Base-by-base conservation (phyloP, 2,329 filamentous ascomycete species). In the Colletotrichum abscissum region DNA sequence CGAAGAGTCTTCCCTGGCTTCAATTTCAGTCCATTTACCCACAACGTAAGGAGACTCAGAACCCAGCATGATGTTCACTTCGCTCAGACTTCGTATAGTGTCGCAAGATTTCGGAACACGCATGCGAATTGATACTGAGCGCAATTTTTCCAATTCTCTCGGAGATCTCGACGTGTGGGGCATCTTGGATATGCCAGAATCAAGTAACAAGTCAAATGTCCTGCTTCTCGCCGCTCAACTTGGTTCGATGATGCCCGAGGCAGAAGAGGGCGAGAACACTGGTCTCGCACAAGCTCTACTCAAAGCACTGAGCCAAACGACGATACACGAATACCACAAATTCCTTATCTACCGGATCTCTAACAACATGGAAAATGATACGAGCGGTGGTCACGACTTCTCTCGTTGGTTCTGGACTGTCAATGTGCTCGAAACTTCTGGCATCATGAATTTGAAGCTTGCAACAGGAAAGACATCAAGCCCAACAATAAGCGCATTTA, bases 241-340 rank as follows among this genome's bases (percentile, higher is more conserved):
- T 7, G 57, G 30, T 22, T 56, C 56, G 3, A 9, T 63, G 1
- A 72, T 72, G 33, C 69, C 63, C 5, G 63, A 72, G 16, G 19
- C 56, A 14, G 14, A 42, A 12, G 33, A 67, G 9, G 26, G 28
- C 14, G 63, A 67, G 35, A 62, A 62, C 8, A 5, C 11, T 5
- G 24, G n/a, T n/a, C 46, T 56, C 3, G 57, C 63, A 8, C 33
- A 35, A 19, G 11, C 33, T n/a, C 11, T 63, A 2, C 19, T 67
- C 12, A 19, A 16, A 49, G 63, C 56, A 1, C 28, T 46, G 9
- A 35, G 1, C 7, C 24, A 19, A 5, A 22, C 35, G 4, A 6
- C 14, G 2, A 16, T 28, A 0, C 5, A 1, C 2, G 56, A 63
- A 30, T n/a, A 49, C 5, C 4, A 49, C 7, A 67, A 56, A 28